These are phyloP conservation scores for Chimonanthus praecox DNA, from an alignment of 164 flowering plant species.

Conservation along the genomic window DNA sequence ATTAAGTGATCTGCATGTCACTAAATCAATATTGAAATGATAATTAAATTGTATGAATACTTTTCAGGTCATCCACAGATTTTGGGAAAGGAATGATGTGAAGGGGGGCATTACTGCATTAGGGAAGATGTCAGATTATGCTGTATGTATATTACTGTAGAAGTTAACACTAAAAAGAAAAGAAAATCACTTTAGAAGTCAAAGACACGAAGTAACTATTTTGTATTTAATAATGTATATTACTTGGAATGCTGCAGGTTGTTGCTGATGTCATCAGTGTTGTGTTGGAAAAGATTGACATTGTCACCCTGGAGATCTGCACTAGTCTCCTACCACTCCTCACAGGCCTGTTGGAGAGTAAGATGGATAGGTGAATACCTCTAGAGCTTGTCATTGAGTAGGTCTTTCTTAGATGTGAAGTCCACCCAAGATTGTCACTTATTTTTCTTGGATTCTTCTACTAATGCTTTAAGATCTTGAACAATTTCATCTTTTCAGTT, in stretches of 20 bases:
- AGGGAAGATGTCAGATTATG: constrained; percentile 87
- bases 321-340: constrained; percentile 76
- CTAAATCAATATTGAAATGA: background rate
- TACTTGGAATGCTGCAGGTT: constrained; percentile 46
- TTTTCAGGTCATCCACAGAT: constrained; percentile 59
- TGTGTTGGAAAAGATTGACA: constrained; percentile 57
- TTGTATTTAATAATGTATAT: background rate
- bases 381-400: background rate
- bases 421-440: background rate
- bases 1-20: background rate
- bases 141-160: constrained; percentile 43
- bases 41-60: background rate
- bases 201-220: background rate
- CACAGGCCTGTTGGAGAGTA: constrained; percentile 60
- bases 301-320: constrained; percentile 70
- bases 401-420: background rate
- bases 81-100: constrained; percentile 78
- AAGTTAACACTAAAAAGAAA: background rate
- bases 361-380: constrained; percentile 63
- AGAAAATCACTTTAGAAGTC: no score
- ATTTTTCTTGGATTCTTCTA: no score
- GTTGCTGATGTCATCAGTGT: constrained; percentile 73
- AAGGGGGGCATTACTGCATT: constrained; percentile 69
- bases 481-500: no score
- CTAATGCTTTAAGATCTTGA: no score